Evolutionary conservation across 306 rosid species (phyloP), one percentile per base, ranked within the genome.

Genomic region (Casuarina glauca): DNA sequence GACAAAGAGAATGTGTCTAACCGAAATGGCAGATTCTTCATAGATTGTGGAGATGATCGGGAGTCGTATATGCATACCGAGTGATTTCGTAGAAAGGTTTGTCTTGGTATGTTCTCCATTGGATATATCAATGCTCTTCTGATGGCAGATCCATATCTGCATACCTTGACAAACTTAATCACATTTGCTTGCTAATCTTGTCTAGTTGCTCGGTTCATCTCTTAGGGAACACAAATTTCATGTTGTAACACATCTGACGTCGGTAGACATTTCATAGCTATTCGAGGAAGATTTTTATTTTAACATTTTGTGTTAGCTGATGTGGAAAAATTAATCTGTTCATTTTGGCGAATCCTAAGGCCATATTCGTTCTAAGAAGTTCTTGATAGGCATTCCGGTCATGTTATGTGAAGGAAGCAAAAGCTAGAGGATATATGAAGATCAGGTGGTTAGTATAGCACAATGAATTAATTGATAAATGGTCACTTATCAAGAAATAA

Each of bases 1-100:
- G 86, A 76, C 70, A 78, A 85, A 85, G 89, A 87, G 45, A 82
- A 82, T 41, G 58, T 74, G 11, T 83, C 85, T 69, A 78, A 72
- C 49, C 68, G n/a, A 41, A 53, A 74, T 20, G 76, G 26, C 7
- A 69, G 82, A 12, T 89, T 82, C 79, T 71, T 78, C 58, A 53
- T 91, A 69, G 96, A 94, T 57, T 87, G 88, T 7, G 98, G 94
- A 77, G 93, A 91, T 69, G 94, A 94, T 66, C 90, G 96, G 93
- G 76, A 74, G 15, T 74, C 90, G 83, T 89, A 89, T 74, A 64
- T 81, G 72, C 88, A 88, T 46, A 87, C 75, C 16, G 53, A 84
- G 58, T 81, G 78, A 79, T 75, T 79, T 80, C 93, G 89, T 74
- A 86, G 70, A 93, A 72, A 66, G 94, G 98, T 93, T 87, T 76